Evolutionary conservation across 2,329 filamentous ascomycete genomes (phyloP), one percentile per base, ranked within the genome.

Genomic region (Xylaria sp.): DNA sequence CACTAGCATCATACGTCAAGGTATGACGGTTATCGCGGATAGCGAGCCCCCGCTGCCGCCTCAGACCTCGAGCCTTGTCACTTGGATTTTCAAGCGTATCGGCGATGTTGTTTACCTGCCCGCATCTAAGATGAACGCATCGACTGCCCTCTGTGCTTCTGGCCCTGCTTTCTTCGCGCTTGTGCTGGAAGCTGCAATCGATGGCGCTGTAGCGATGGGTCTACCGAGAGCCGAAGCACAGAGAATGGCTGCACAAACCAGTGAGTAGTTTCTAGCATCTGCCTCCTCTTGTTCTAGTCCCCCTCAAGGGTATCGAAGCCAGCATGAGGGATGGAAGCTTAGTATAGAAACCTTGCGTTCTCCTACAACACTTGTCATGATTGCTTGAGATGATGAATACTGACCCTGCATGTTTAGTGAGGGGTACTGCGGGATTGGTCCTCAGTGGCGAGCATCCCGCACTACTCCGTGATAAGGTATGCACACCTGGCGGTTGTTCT

Each of bases 141-240:
- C 82, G 43, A 93, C 90, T 0, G 88, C 90, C 1, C 82, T 94
- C 7, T 91, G 89, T 71, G 90, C 89, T 6, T 90, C 88, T 4
- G 89, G 89, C 0, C 90, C 90, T 0, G 90, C 90, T 0, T 93
- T 93, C 77, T 91, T 91, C 68, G 85, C 90, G 0, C 80, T 94
- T 43, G 83, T 93, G 70, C 81, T 92, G 15, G 91, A 94, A 76
- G 89, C 89, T 6, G 84, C 90, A 46, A 87, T 90, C 13, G 90
- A 93, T 69, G 91, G 90, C 6, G 90, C 87, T 3, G 89, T 94
- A 1, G 90, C 90, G 13, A 91, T 92, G 87, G 91, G 91, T 0
- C 72, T 94, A 31, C 89, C 90, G 3, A 81, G 90, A 48, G 84
- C 83, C 2, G 90, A 93, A 72, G 90, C 90, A 0, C 87, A 88